Evolutionary conservation across 208 protist species (phyloP).

Genomic region (Leishmania amazonensis): DNA sequence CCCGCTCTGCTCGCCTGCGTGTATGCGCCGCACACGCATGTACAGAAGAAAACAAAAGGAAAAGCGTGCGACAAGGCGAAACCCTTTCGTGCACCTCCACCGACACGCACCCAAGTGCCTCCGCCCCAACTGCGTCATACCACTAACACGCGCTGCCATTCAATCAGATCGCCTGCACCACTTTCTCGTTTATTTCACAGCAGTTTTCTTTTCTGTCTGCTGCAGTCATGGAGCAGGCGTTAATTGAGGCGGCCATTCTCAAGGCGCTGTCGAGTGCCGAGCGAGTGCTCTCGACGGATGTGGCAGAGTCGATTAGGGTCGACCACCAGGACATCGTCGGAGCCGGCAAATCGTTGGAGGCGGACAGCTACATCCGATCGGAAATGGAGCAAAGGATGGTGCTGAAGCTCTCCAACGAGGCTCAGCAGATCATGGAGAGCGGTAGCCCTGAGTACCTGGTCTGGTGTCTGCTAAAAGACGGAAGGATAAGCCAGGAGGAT

Average conservation of each 20-base stretch:
- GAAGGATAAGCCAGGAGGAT: constrained; percentile 45
- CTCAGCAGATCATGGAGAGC: constrained; percentile 64
- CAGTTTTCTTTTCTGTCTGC: background rate
- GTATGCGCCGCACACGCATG: background rate
- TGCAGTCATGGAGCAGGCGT: constrained; percentile 29
- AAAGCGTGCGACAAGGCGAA: background rate
- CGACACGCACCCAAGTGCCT: background rate
- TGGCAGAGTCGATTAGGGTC: constrained; percentile 56
- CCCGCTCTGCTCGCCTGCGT: background rate
- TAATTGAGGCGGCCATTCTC: constrained; percentile 47
- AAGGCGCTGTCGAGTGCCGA: constrained; percentile 43
- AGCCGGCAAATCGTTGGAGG: constrained; percentile 89
- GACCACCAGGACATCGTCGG: constrained; percentile 92
- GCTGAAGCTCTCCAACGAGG: constrained; percentile 86
- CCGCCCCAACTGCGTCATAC: background rate
- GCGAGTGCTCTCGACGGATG: constrained; percentile 47
- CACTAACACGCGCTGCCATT: background rate
- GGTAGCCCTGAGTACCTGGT: constrained; percentile 93
- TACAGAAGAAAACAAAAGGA: background rate
- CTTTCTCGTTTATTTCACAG: background rate
- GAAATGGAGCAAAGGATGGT: constrained; percentile 50
- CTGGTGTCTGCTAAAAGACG: constrained; percentile 53
- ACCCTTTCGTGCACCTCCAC: background rate
- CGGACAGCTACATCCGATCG: constrained; percentile 78
- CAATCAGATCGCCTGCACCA: background rate